phyloP scores from a whole-genome alignment of 352 stramenopile genomes.

The Globisporangium paroecandrum region DNA sequence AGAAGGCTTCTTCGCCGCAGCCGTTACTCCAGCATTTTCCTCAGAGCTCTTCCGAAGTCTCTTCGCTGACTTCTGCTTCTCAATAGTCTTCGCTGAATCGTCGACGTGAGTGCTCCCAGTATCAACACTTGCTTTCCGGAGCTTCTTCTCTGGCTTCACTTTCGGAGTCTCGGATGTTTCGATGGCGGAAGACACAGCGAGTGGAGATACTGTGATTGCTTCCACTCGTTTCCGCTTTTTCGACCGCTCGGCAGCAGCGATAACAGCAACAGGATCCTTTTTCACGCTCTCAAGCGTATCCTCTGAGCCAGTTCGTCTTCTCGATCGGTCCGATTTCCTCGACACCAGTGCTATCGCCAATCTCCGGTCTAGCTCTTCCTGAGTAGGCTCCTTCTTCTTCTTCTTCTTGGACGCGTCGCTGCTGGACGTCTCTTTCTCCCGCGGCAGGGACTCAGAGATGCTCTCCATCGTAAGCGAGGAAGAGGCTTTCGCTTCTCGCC shows the following conservation, averaged over 20 bases:
- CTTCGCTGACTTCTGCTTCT: neutral
- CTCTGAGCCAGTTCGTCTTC: neutral
- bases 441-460: neutral
- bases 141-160: neutral
- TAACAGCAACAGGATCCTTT: neutral
- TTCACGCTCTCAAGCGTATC: neutral
- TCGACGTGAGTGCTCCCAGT: neutral
- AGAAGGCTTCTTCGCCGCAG: neutral
- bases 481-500: neutral
- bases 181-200: neutral
- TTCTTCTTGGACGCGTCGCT: neutral
- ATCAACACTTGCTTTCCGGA: slow-evolving; percentile 5
- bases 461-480: neutral
- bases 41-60: neutral
- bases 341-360: neutral
- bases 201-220: neutral
- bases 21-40: neutral
- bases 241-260: neutral
- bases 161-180: slow-evolving; percentile 1
- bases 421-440: neutral
- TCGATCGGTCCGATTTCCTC: slow-evolving; percentile 9
- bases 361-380: neutral
- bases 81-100: neutral
- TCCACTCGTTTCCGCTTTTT: slow-evolving; percentile 13
- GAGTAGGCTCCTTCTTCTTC: neutral